Base-by-base conservation (phyloP, 2,329 filamentous ascomycete genomes). In the Curvularia sp. region DNA sequence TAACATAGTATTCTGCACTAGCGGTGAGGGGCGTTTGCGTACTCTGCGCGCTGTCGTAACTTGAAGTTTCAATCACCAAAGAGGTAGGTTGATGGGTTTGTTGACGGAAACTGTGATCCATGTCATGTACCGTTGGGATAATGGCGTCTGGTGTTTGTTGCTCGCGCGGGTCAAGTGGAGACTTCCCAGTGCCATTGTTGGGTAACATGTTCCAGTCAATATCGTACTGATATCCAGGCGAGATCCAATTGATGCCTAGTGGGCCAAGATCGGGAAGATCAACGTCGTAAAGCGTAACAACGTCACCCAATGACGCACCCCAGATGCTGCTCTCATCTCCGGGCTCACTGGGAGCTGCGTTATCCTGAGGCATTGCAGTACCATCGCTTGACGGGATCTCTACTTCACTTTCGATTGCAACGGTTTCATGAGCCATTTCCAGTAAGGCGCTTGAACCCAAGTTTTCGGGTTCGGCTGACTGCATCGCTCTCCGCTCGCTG, bases 281-380 rank as follows among this genome's bases (percentile, higher is more conserved):
- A 43, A 53, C 53, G n/a, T 51, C 26, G 38, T 61, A 44, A 44
- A 44, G 42, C 13, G 42, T 44, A 28, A n/a, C 22, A 28, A 44
- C 22, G 5, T 44, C 42, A n/a, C 42, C 42, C 13, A 28, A 44
- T 24, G 41, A 43, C 41, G 41, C 41, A 43, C 12, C 20, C 41
- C 41, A 43, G 22, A 43, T 43, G 22, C 41, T 26, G 22, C 15
- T 26, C 41, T 26, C 26, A 5, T 28, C 41, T 26, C 41, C 20
- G 24, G 39, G 39, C 20, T 42, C 41, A 26, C 12, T 26, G n/a
- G 22, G 10, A 43, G 41, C 41, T 43, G 41, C 20, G 41, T 43
- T 26, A 43, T 43, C 41, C 41, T 20, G 41, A 68, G 68, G 55
- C 71, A 75, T 47, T 62, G 56, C 28, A 60, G 41, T 43, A 43